Conservation (phyloP, 106 monocot genomes). For the Dendrobium catenatum region DNA sequence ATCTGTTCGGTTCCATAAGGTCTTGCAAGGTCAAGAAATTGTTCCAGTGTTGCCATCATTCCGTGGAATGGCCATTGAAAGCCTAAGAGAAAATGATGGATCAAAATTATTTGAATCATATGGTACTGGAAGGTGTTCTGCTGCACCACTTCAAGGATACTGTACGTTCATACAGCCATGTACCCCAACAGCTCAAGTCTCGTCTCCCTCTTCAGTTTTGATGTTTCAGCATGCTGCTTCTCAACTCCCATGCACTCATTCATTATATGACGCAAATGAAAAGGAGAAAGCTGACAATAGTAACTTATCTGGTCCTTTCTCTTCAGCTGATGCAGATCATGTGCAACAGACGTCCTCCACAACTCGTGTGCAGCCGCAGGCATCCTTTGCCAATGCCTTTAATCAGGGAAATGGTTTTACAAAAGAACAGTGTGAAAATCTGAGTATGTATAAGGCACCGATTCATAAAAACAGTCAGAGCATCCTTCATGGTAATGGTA, state of each 20-base stretch:
- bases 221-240: slow-evolving; percentile 53
- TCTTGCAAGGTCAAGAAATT: slow-evolving; percentile 99
- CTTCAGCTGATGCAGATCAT: background rate
- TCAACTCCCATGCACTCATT: background rate
- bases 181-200: slow-evolving; percentile 31
- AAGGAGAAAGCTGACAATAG: slow-evolving; percentile 6
- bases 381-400: background rate
- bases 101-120: slow-evolving; percentile 2
- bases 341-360: background rate
- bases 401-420: background rate
- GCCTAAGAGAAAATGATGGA: slow-evolving; percentile 13
- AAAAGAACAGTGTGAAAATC: slow-evolving; percentile 14
- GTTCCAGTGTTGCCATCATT: slow-evolving; percentile 27
- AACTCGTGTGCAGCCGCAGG: background rate
- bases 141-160: slow-evolving; percentile 24
- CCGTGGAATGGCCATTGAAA: slow-evolving; percentile 14
- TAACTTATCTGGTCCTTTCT: background rate
- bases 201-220: slow-evolving; percentile 70
- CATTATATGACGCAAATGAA: slow-evolving; percentile 5
- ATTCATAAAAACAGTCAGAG: slow-evolving; percentile 8
- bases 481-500: slow-evolving; percentile 9
- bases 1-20: slow-evolving; percentile 83
- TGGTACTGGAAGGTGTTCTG: slow-evolving; percentile 10
- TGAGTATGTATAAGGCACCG: background rate
- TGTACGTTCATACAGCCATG: slow-evolving; percentile 16